Percentiles rank a stretch among this genome's conserved stretches.
Evolutionary conservation across 2,329 filamentous ascomycete genomes (phyloP).

Genomic region (Fusarium praegraminearum): DNA sequence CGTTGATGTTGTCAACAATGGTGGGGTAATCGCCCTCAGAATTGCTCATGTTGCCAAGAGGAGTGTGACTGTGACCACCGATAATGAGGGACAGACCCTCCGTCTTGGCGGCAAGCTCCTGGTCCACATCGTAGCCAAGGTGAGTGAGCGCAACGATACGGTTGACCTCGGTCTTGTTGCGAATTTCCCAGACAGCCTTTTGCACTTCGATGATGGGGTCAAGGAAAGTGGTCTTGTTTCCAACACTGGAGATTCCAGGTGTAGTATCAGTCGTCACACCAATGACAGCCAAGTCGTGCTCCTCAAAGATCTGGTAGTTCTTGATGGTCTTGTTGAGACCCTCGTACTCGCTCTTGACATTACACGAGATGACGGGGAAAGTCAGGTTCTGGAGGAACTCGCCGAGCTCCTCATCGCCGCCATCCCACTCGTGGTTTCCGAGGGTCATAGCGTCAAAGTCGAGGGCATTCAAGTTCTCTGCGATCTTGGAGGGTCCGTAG

Average conservation of each 20-base stretch:
- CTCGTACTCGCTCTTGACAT: conserved; percentile 70
- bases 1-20: conserved; percentile 69
- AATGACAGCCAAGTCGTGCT: conserved; percentile 72
- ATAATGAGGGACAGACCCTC: conserved; percentile 76
- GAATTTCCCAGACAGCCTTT: conserved; percentile 71
- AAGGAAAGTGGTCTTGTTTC: conserved; percentile 67
- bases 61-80: conserved; percentile 71
- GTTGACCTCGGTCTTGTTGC: conserved; percentile 70
- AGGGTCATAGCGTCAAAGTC: conserved; percentile 77
- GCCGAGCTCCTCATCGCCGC: conserved; percentile 71
- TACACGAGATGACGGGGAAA: conserved; percentile 73
- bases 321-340: conserved; percentile 72
- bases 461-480: conserved; percentile 72
- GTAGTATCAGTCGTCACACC: conserved; percentile 73
- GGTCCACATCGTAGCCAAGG: conserved; percentile 74
- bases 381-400: conserved; percentile 72
- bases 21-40: conserved; percentile 73
- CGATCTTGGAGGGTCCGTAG: conserved; percentile 76
- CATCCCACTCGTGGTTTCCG: conserved; percentile 76
- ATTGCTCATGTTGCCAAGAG: conserved; percentile 69
- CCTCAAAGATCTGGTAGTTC: conserved; percentile 72
- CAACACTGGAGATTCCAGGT: conserved; percentile 68
- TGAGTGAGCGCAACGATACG: conserved; percentile 75
- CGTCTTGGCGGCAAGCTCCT: conserved; percentile 69
- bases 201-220: conserved; percentile 70